phyloP scores from a whole-genome alignment of 164 flowering plant species.

The Magnolia kwangsiensis region DNA sequence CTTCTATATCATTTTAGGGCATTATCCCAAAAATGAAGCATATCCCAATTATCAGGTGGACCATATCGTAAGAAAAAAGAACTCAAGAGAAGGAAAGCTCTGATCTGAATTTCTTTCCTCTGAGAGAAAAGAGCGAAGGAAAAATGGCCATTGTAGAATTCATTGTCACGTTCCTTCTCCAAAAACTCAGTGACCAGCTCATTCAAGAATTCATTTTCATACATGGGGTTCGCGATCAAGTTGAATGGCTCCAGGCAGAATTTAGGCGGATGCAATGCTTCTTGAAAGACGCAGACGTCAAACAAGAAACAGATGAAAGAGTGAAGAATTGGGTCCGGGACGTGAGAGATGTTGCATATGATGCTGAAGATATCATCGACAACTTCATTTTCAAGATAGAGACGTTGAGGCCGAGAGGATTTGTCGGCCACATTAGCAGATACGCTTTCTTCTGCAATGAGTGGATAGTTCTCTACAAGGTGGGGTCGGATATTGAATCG shows the following conservation, averaged over 20 bases:
- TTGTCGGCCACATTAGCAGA: neutral
- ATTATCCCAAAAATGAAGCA: too few relatives aligned
- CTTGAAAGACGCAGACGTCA: constrained; percentile 24
- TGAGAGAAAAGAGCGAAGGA: too few relatives aligned
- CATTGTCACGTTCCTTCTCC: constrained; percentile 9
- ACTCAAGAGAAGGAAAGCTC: too few relatives aligned
- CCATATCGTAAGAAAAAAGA: too few relatives aligned
- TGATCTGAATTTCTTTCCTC: too few relatives aligned
- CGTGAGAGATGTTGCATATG: constrained; percentile 15
- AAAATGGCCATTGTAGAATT: neutral
- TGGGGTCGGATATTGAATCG: constrained; percentile 1
- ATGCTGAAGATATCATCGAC: constrained; percentile 19
- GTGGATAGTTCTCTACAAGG: neutral
- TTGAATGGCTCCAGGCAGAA: constrained; percentile 16
- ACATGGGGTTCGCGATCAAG: constrained; percentile 14
- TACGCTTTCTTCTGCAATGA: neutral
- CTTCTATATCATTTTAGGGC: too few relatives aligned
- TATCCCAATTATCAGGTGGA: too few relatives aligned
- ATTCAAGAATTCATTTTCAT: constrained; percentile 14
- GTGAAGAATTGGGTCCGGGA: constrained; percentile 20
- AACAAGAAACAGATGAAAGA: constrained; percentile 6
- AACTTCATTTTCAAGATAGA: constrained; percentile 5
- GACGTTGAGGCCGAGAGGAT: neutral
- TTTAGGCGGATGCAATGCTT: constrained; percentile 24
- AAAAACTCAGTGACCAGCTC: constrained; percentile 16